Evolutionary conservation across 306 rosid genomes (phyloP), one percentile per base, ranked within the genome.

Genomic region (Inga oerstediana): DNA sequence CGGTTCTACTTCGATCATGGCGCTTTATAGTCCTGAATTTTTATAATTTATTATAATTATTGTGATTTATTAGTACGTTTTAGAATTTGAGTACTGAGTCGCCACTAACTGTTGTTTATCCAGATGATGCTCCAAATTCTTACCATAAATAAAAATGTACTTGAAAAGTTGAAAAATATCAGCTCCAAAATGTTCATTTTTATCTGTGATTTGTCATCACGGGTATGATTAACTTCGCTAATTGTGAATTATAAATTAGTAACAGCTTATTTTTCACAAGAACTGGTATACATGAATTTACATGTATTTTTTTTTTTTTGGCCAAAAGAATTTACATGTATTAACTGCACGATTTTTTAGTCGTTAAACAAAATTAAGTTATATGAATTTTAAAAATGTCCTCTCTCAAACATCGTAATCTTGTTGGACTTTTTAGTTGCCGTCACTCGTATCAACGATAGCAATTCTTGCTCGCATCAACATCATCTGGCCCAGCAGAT

Each of bases 1-100:
- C 9, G 64, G 68, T 70, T 39, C 49, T 10, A 34, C 35, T 82
- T 75, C 82, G 68, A 83, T 27, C 66, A 59, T 74, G 13, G 35
- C n/a, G 15, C n/a, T 56, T 20, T 76, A 34, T 34, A 44, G 43
- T 39, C 43, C 41, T 64, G 10, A 11, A 13, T 11, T 27, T 64
- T 10, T 61, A 30, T 20, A 16, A 54, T 54, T 54, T 58, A 58
- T 58, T n/a, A 58, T 8, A 2, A 7, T 16, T n/a, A 59, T 59
- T 5, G 27, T 27, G 1, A 59, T 14, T 62, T 24, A 61, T 24
- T 8, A 35, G 9, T 27, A 12, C 17, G 41, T 64, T 27, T 64
- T 20, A 64, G 39, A 27, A 64, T 12, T 39, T 30, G 69, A 27
- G 69, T 14, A 64, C 37, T 30, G 68, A 24, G 67, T 24, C 39